These are phyloP conservation scores for Acer campestre DNA, from an alignment of 345 rosid genomes.

Conservation along the genomic window DNA sequence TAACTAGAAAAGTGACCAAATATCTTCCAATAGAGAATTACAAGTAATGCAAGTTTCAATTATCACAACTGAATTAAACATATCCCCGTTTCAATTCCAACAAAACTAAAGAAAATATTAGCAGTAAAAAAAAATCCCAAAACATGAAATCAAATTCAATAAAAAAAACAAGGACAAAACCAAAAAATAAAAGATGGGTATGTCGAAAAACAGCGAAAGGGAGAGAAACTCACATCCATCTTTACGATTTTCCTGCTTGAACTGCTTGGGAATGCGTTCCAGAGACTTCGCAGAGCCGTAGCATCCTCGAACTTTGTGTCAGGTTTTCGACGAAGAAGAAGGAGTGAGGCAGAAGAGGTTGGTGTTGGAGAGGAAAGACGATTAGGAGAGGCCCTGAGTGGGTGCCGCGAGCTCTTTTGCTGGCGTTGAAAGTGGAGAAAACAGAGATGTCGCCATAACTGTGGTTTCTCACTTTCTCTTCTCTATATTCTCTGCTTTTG, in stretches of 20 bases:
- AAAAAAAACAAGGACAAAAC: not conserved
- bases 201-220: not conserved
- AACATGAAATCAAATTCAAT: not conserved
- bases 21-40: not conserved
- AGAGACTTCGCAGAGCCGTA: constrained; percentile 42
- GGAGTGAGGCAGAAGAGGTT: constrained; percentile 33
- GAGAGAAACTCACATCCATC: constrained; percentile 63
- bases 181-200: not conserved
- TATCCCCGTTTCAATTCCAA: not conserved
- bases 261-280: constrained; percentile 78
- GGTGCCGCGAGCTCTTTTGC: constrained; percentile 34
- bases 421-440: constrained; percentile 51
- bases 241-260: constrained; percentile 70
- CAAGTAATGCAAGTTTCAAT: not conserved
- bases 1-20: not conserved
- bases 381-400: constrained; percentile 32
- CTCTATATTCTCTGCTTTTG: not conserved
- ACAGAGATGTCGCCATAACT: constrained; percentile 61
- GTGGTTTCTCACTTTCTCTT: not conserved
- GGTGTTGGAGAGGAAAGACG: constrained; percentile 45
- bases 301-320: constrained; percentile 28
- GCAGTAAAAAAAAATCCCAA: not conserved
- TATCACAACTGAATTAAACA: not conserved
- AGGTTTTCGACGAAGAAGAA: constrained; percentile 26
- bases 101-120: not conserved